These are phyloP conservation scores for Picochlorum sp. DNA, from an alignment of 139 green algal species.

Conservation along the genomic window DNA sequence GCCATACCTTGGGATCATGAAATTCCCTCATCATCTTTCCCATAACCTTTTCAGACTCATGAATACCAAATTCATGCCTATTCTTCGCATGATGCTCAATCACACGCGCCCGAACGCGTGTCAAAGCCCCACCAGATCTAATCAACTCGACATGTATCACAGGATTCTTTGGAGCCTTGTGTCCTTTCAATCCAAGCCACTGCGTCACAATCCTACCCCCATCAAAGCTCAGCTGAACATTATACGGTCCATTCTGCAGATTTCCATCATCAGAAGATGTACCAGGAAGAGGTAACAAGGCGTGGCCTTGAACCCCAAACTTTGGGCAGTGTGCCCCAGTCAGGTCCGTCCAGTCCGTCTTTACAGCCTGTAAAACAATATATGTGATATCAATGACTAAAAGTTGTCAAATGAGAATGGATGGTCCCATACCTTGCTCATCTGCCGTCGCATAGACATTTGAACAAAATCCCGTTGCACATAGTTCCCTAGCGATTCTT, in stretches of 20 bases:
- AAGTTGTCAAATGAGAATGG: neutral
- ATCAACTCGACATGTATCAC: slow-evolving; percentile 48
- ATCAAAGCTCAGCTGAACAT: slow-evolving; percentile 28
- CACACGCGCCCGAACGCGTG: slow-evolving; percentile 16
- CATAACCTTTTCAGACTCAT: neutral
- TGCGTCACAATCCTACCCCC: slow-evolving; percentile 53
- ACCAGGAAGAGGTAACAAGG: slow-evolving; percentile 29
- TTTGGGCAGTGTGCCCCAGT: slow-evolving; percentile 36
- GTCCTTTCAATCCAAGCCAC: slow-evolving; percentile 55
- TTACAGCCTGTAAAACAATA: neutral
- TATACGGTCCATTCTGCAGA: slow-evolving; percentile 28
- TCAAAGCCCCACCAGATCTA: slow-evolving; percentile 25
- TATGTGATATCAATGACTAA: no score
- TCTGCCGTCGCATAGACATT: slow-evolving; percentile 25
- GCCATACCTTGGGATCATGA: slow-evolving; percentile 54
- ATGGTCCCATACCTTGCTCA: slow-evolving; percentile 23
- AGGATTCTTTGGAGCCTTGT: slow-evolving; percentile 33
- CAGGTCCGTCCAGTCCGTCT: slow-evolving; percentile 38
- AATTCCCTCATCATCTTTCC: slow-evolving; percentile 42
- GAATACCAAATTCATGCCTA: slow-evolving; percentile 22
- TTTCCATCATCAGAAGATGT: slow-evolving; percentile 5
- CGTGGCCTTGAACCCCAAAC: slow-evolving; percentile 26
- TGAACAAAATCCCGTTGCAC: slow-evolving; percentile 33
- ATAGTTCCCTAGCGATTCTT: no score
- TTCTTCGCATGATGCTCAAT: slow-evolving; percentile 29